phyloP scores from a whole-genome alignment of 371 early-diverging fungal genomes.

The Circinella minor region DNA sequence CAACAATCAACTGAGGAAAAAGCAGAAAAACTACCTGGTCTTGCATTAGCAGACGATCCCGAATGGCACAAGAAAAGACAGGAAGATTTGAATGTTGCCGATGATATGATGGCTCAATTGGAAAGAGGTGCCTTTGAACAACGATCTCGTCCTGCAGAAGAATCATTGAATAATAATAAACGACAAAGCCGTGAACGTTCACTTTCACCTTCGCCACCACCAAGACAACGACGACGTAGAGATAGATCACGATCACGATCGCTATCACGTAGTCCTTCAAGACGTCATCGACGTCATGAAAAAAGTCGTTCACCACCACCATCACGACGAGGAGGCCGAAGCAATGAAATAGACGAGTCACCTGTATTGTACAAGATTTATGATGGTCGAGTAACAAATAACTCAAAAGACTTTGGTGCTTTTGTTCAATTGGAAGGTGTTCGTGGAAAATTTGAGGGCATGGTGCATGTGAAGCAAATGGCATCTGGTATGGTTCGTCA shows the following conservation, averaged over 20 bases:
- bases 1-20: conserved; percentile 47
- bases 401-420: conserved; percentile 90
- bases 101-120: conserved; percentile 62
- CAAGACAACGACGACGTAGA: conserved; percentile 24
- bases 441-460: conserved; percentile 70
- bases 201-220: conserved; percentile 30
- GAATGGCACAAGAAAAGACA: conserved; percentile 51
- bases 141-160: conserved; percentile 10
- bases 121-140: conserved; percentile 47
- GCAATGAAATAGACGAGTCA: conserved; percentile 61
- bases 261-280: conserved; percentile 22
- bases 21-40: conserved; percentile 78
- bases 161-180: background rate
- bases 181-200: conserved; percentile 17
- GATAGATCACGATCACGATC: conserved; percentile 25
- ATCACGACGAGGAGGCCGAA: conserved; percentile 14
- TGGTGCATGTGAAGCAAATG: conserved; percentile 87
- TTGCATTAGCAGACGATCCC: conserved; percentile 74
- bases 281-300: conserved; percentile 36
- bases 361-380: conserved; percentile 93
- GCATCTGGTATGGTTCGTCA: conserved; percentile 74
- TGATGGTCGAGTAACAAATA: conserved; percentile 71
- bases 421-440: conserved; percentile 89
- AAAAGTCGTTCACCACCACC: conserved; percentile 36
- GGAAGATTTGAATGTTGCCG: conserved; percentile 49